These are phyloP conservation scores for Curvularia hawaiiensis DNA, from an alignment of 2,329 filamentous ascomycete species.

Conservation along the genomic window DNA sequence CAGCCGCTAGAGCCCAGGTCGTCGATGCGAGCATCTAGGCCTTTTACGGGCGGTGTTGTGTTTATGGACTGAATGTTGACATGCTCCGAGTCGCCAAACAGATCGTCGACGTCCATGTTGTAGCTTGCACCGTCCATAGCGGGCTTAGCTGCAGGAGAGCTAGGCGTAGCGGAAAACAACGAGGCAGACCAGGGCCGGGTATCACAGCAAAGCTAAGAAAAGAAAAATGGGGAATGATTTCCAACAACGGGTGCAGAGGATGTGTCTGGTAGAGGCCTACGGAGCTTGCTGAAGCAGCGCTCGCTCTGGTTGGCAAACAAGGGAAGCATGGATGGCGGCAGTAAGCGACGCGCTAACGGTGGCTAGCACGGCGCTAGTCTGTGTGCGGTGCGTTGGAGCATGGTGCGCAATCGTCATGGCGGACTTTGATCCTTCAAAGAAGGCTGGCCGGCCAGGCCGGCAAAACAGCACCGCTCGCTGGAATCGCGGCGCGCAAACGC, in stretches of 20 bases:
- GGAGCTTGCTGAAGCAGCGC: constrained; percentile 15
- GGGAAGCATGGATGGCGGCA: constrained; percentile 11
- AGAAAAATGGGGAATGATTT: constrained; percentile 4
- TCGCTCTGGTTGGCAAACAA: constrained; percentile 14
- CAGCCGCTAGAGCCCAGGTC: constrained; percentile 77
- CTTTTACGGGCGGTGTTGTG: constrained; percentile 63
- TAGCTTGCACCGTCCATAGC: constrained; percentile 57
- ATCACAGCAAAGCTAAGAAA: constrained; percentile 24
- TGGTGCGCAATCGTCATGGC: constrained; percentile 20
- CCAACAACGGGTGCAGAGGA: constrained; percentile 4
- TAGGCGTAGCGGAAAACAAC: constrained; percentile 2
- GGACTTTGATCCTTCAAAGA: constrained; percentile 1
- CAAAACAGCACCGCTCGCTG: neutral
- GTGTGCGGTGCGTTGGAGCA: constrained; percentile 28
- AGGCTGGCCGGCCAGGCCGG: neutral
- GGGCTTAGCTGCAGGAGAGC: constrained; percentile 7
- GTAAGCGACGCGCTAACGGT: constrained; percentile 16
- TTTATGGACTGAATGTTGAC: constrained; percentile 63
- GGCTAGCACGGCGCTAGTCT: constrained; percentile 17
- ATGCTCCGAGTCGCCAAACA: constrained; percentile 60
- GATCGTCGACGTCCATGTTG: constrained; percentile 50
- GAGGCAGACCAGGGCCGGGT: constrained; percentile 22
- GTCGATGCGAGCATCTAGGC: constrained; percentile 74
- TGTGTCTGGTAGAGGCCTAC: constrained; percentile 13
- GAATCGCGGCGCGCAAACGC: neutral